Conservation (phyloP, 345 rosid species). For the Theobroma cacao region DNA sequence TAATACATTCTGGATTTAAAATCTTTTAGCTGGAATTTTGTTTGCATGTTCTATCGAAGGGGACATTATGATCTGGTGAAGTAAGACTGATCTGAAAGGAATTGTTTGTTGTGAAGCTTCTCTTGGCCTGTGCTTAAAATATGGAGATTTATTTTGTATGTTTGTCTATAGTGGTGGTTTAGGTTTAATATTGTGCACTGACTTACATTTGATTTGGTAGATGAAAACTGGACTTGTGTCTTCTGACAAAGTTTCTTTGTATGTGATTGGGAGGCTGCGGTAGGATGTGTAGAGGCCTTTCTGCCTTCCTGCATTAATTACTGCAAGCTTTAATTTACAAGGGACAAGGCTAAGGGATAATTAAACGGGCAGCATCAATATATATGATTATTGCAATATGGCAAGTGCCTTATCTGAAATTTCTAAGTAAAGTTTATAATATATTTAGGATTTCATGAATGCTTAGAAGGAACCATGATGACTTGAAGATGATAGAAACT, state of each 20-base stretch:
- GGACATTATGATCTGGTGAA: slow-evolving; percentile 5
- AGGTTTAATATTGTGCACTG: not conserved
- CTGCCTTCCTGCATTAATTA: not conserved
- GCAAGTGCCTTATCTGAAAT: not conserved
- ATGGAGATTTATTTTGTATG: not conserved
- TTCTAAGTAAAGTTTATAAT: not conserved
- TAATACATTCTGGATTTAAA: slow-evolving; percentile 17
- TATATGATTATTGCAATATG: not conserved
- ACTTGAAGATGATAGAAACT: not conserved
- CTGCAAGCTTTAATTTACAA: not conserved
- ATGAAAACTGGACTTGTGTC: not conserved
- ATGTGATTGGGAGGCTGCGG: not conserved
- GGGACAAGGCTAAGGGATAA: not conserved
- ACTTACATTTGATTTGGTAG: not conserved
- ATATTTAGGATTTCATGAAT: not conserved
- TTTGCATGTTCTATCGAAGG: not conserved
- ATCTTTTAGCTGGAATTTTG: slow-evolving; percentile 19
- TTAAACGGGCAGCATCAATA: not conserved
- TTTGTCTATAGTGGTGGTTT: not conserved
- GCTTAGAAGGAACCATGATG: not conserved
- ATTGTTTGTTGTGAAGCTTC: not conserved
- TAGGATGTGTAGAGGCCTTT: not conserved
- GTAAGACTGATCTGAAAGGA: slow-evolving; percentile 10
- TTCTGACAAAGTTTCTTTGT: not conserved
- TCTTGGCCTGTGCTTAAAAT: not conserved